Evolutionary conservation across 306 rosid genomes (phyloP), one percentile per base, ranked within the genome.

Genomic region (Rubus idaeus): DNA sequence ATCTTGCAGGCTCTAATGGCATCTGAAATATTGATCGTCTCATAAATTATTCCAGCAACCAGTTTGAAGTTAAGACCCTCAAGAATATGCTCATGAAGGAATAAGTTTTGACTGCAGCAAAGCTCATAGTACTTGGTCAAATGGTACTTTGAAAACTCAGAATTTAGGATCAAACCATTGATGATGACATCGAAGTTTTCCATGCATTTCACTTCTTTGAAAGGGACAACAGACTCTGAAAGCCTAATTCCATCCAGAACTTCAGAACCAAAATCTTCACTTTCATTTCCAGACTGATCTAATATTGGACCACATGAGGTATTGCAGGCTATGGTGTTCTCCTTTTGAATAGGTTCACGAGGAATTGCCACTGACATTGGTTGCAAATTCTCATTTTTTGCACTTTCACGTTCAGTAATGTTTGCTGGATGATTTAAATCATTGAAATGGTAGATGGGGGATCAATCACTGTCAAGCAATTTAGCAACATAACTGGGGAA

Each of bases 1-100:
- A 83, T 63, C 46, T 86, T 81, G 90, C 89, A 72, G 45, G 75
- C 85, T 82, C 78, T 83, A 62, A 91, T 87, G 83, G 84, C 96
- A 67, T 89, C 90, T 4, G 89, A 89, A 60, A 89, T 83, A 53
- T 83, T 85, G 56, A 81, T 73, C 3, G 88, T 86, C 86, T 91
- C 90, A 18, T 78, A 75, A 20, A 91, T 89, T 17, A 86, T 82
- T 78, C 91, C 92, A 37, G 85, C 79, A 9, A 78, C 82, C 11
- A 91, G 77, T 71, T 83, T 84, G 69, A 68, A 79, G 82, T 91
- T 89, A 0, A 87, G 90, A 58, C 86, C 88, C 52, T 57, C 84
- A 4, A 91, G 79, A 55, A 87, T 81, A 68, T 81, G 70, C 35
- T 81, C 88, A 52, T 91, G 96, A 51, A 89, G 93, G 71, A 75